Base-by-base conservation (phyloP, 2,329 filamentous ascomycete genomes). In the Lasiodiplodia sp. region DNA sequence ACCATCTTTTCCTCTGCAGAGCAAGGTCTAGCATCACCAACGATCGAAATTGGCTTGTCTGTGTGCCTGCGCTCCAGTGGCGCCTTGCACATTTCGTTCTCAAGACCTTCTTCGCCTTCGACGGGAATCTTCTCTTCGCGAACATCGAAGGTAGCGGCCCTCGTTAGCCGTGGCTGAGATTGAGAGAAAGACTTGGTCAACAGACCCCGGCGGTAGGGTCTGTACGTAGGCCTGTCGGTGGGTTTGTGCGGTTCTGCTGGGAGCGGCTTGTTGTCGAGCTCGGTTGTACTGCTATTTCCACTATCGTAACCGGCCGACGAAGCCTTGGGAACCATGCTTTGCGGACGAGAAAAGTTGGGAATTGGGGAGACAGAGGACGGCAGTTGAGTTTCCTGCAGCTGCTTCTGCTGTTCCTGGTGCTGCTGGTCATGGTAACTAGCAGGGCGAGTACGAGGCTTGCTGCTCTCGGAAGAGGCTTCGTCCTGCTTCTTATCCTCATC, bases 51-150 rank as follows among this genome's bases (percentile, higher is more conserved):
- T 16, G 16, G n/a, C 10, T 38, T 34, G n/a, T 64, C 60, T 25
- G 58, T 63, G 25, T 63, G 58, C 18, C 44, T 38, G 5, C 60
- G 18, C n/a, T 23, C 31, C 6, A 52, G 21, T 4, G 25, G 31
- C 31, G 28, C 23, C 12, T 25, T 25, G 16, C n/a, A 18, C 11
- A 37, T n/a, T 12, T 38, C 28, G 7, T 23, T 34, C 25, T 66
- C 31, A 11, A 21, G 44, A 47, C 47, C 52, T 18, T 66, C 64
- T 6, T 49, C 53, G 3, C 58, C 53, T 5, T 51, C 44, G 4
- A 51, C 65, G 10, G 55, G 53, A 14, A 67, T 67, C 65, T 67
- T 67, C 40, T 67, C 65, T 21, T 67, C 65, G 14, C 52, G 40
- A n/a, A 67, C 34, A 21, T 64, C 60, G n/a, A 25, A 52, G 3